Evolutionary conservation across 169 alveolate species (phyloP).

Genomic region (Plasmodium sp.): DNA sequence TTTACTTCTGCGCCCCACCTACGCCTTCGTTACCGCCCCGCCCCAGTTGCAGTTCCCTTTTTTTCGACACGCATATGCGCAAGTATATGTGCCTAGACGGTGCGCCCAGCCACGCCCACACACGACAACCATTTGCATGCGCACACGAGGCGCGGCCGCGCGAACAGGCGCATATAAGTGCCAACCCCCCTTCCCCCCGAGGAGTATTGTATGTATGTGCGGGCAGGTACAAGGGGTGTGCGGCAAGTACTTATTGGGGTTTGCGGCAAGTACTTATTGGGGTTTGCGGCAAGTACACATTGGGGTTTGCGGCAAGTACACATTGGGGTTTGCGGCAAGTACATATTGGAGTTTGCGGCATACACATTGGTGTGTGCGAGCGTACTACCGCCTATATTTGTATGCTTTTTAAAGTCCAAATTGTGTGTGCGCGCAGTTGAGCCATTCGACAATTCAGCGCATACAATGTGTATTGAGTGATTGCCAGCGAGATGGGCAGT

Average conservation of each 20-base stretch:
- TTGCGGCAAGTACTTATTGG: neutral
- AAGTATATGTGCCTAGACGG: neutral
- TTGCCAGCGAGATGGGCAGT: neutral
- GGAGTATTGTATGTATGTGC: neutral
- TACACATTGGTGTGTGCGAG: neutral
- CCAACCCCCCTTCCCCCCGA: neutral
- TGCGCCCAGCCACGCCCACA: neutral
- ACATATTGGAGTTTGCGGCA: neutral
- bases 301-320: neutral
- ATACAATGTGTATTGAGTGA: neutral
- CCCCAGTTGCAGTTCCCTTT: neutral
- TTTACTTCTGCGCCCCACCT: no score
- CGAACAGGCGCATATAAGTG: neutral
- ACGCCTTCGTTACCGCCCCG: neutral
- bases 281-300: neutral
- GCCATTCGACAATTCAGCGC: neutral
- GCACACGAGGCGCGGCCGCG: neutral
- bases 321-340: neutral
- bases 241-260: neutral
- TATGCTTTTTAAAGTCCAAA: slow-evolving; percentile 10
- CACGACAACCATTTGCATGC: no score
- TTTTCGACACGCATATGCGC: neutral
- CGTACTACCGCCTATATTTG: neutral
- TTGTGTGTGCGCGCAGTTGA: slow-evolving; percentile 7
- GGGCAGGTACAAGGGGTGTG: neutral